Percentiles rank a stretch among this genome's conserved stretches.
Evolutionary conservation across 306 rosid species (phyloP).

Genomic region (Fragaria vesca): DNA sequence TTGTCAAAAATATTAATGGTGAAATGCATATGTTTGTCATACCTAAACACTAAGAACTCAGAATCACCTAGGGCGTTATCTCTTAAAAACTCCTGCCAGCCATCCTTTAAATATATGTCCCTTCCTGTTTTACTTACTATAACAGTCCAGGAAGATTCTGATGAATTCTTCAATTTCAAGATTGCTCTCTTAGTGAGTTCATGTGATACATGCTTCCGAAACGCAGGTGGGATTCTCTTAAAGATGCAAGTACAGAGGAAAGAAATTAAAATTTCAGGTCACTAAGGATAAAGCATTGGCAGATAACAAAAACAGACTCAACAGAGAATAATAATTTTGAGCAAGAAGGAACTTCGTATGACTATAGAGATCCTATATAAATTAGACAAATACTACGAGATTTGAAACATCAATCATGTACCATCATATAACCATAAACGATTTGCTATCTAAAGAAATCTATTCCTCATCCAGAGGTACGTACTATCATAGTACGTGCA

Average conservation of each 20-base stretch:
- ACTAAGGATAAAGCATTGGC: background rate
- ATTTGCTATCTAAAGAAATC: background rate
- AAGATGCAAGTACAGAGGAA: background rate
- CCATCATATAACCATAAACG: no score
- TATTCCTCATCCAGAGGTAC: background rate
- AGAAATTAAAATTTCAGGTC: background rate
- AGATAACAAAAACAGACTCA: background rate
- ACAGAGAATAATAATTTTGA: no score
- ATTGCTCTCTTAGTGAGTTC: slow-evolving; percentile 7
- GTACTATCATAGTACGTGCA: no score
- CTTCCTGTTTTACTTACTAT: background rate
- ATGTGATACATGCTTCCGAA: slow-evolving; percentile 1
- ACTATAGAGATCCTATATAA: background rate
- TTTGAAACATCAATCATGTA: background rate
- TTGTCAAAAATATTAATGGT: background rate
- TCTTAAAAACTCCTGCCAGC: slow-evolving; percentile 11
- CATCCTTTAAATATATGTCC: slow-evolving; percentile 8
- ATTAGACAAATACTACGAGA: background rate
- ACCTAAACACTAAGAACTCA: slow-evolving; percentile 11
- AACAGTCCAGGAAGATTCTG: slow-evolving; percentile 11
- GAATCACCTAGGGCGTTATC: slow-evolving; percentile 9
- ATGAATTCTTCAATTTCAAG: slow-evolving; percentile 1
- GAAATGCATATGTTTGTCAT: slow-evolving; percentile 8
- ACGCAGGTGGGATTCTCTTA: slow-evolving; percentile 16
- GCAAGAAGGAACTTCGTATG: background rate